Evolutionary conservation across 768 basidiomycete species (phyloP).

Genomic region (Multifurca ochricompacta): DNA sequence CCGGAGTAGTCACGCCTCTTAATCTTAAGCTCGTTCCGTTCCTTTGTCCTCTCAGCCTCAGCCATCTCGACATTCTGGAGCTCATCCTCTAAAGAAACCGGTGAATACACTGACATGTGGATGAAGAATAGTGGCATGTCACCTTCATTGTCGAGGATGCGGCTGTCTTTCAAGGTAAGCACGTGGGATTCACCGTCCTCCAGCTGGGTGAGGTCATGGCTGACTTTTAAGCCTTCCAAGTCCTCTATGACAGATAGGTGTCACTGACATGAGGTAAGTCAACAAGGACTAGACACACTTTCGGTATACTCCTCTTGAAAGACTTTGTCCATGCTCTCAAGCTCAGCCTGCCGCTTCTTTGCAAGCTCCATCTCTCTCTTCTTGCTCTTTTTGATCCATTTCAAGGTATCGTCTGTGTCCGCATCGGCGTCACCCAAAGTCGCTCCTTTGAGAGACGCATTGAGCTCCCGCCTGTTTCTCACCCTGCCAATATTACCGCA

Average conservation of each 20-base stretch:
- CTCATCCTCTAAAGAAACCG: constrained; percentile 72
- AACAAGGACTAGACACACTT: constrained; percentile 44
- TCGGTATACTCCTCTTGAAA: constrained; percentile 79
- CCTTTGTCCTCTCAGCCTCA: constrained; percentile 72
- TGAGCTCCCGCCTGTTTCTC: constrained; percentile 88
- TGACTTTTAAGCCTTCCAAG: constrained; percentile 89
- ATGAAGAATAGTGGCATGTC: neutral
- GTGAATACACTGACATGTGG: constrained; percentile 6
- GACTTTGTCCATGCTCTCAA: constrained; percentile 76
- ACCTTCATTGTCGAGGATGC: constrained; percentile 95
- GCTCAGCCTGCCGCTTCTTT: constrained; percentile 70
- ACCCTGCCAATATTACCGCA: constrained; percentile 47
- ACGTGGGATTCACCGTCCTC: constrained; percentile 92
- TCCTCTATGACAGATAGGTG: constrained; percentile 50
- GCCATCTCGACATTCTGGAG: constrained; percentile 94
- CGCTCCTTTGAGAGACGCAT: constrained; percentile 83
- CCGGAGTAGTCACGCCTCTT: constrained; percentile 89
- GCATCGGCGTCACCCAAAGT: constrained; percentile 86
- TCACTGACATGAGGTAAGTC: neutral
- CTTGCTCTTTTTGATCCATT: constrained; percentile 90
- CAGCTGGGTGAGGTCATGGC: constrained; percentile 87
- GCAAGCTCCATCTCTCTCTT: constrained; percentile 88
- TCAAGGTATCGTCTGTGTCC: constrained; percentile 68
- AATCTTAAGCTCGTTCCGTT: constrained; percentile 77
- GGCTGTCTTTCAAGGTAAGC: constrained; percentile 93